Evolutionary conservation across 306 rosid genomes (phyloP), one percentile per base, ranked within the genome.

Genomic region (Bauhinia variegata): DNA sequence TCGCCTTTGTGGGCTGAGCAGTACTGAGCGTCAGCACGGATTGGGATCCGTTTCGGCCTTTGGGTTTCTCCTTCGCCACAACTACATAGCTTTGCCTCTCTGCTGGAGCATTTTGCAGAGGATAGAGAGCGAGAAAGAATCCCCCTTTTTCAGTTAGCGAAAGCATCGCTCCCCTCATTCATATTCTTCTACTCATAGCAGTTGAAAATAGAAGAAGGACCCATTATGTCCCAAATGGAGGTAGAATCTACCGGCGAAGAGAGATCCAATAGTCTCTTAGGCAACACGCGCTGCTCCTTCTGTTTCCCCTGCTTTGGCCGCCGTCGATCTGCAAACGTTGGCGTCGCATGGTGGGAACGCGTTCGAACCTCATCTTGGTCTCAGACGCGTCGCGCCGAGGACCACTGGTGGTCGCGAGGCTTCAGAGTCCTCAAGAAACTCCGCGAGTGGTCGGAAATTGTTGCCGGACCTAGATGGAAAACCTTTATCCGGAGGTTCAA

Each of bases 391-490:
- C 32, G 60, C 1, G 16, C 11, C 71, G 86, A 75, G 6, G 82
- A 77, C 5, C 78, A 71, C 0, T 93, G 97, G 97, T 93, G 96
- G 95, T 51, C 82, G 0, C 79, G 83, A 0, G 97, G 97, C 2
- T 2, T 86, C 37, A 69, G 60, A 13, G 91, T 84, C 0, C 30
- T 90, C 30, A 86, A 67, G 85, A 90, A 90, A 77, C 43, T 93
- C 32, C 88, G 97, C 0, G 90, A 86, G 74, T 82, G 96, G 96
- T 89, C 97, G 5, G 99, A 93, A 88, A 84, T 93, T 53, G 88
- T 93, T 23, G 99, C 99, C 8, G 99, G 99, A 0, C 99, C 99
- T 0, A 80, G 64, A 68, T 93, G 99, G 99, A 93, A 93, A 82
- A 93, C 97, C 15, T 88, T 93, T 75, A 88, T 93, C 3, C 85